Percentiles rank a stretch among this genome's conserved stretches.
phyloP scores from a whole-genome alignment of 2,329 filamentous ascomycete genomes.

The Epichloe hybrida region DNA sequence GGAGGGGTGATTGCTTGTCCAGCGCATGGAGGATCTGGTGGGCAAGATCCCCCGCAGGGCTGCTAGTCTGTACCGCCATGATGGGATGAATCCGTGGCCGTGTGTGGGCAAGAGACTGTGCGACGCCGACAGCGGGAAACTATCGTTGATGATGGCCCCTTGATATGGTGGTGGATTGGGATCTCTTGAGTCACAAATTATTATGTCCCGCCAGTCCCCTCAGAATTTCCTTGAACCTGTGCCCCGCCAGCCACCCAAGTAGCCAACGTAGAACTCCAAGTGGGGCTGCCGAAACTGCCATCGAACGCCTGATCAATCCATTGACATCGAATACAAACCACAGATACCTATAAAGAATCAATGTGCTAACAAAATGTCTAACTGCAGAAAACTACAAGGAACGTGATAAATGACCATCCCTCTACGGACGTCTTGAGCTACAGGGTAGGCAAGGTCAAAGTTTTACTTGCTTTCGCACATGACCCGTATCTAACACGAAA shows the following conservation, averaged over 20 bases:
- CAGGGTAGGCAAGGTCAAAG: not conserved
- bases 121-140: not conserved
- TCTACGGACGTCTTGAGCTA: not conserved
- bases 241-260: not conserved
- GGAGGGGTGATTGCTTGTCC: conserved; percentile 47
- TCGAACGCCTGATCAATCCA: too few species aligned
- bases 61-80: conserved; percentile 29
- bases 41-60: conserved; percentile 41
- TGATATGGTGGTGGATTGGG: not conserved
- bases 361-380: too few species aligned
- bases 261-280: not conserved
- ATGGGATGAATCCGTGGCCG: not conserved
- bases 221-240: conserved; percentile 4
- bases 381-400: too few species aligned
- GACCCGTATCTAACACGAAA: too few species aligned
- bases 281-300: not conserved
- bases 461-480: not conserved
- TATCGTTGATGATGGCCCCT: conserved; percentile 1
- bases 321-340: too few species aligned
- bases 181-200: conserved; percentile 3
- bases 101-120: not conserved
- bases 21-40: conserved; percentile 53
- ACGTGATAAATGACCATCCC: too few species aligned
- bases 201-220: not conserved
- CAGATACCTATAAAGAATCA: too few species aligned